Evolutionary conservation across 345 rosid species (phyloP), one percentile per base, ranked within the genome.

Genomic region (Hypericum androsaemum): DNA sequence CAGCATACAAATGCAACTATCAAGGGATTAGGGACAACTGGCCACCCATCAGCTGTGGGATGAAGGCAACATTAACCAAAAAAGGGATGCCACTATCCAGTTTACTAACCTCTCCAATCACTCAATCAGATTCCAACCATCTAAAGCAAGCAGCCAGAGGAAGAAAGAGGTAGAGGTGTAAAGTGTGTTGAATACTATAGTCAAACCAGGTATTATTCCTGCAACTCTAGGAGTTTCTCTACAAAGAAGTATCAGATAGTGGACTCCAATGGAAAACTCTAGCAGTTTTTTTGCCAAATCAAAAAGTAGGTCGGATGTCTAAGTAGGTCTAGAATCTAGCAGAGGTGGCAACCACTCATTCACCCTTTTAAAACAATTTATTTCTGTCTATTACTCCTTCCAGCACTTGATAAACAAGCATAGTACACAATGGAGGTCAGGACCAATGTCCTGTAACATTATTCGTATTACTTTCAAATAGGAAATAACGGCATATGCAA

Each of bases 201-300:
- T 35, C 54, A 40, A 46, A 50, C 15, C 58, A 66, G 56, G 56
- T 41, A 56, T 11, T 51, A 16, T 5, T 46, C 10, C 15, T 7
- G 42, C 46, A 17, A 53, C 58, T 56, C 63, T 58, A 67, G 51
- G 49, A 14, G 64, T 64, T 61, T 48, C 16, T 17, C 10, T 28
- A 37, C 32, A 49, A 40, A 44, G 12, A 55, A 6, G n/a, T 43
- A 51, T 14, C 50, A 50, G 57, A 37, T 50, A 61, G 3, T 38
- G 22, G 43, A 47, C 60, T 15, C 55, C 36, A 22, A 41, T 43
- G 45, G 32, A 22, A 1, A 22, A 22, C 32, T 22, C 2, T 22
- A 22, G 32, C 32, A 4, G 1, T 22, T 22, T 22, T 22, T 22
- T 22, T 22, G 32, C 32, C 32, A 22, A 22, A 22, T 22, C 4